Evolutionary conservation across 306 rosid genomes (phyloP).

Genomic region (Cicer bijugum): DNA sequence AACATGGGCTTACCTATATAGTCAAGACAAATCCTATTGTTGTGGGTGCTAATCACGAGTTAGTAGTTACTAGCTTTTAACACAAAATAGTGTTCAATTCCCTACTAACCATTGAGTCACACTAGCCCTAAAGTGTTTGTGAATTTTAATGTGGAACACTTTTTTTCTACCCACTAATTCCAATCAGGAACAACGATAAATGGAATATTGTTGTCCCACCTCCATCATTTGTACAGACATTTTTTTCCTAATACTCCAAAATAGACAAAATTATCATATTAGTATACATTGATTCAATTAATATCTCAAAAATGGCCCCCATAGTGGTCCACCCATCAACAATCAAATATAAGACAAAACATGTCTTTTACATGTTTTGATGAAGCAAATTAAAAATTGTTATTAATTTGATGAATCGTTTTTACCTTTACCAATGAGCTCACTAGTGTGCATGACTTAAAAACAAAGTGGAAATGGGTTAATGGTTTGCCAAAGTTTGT

Average conservation of each 20-base stretch:
- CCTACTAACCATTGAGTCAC: neutral
- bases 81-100: neutral
- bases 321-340: too few relatives aligned
- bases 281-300: neutral
- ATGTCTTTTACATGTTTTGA: too few relatives aligned
- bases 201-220: neutral
- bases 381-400: too few relatives aligned
- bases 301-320: too few relatives aligned
- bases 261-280: neutral
- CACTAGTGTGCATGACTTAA: neutral
- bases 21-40: neutral
- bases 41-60: neutral
- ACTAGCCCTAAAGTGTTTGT: too few relatives aligned
- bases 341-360: neutral
- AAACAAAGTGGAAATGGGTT: too few relatives aligned
- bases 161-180: neutral
- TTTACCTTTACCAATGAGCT: neutral
- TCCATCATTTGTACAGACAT: neutral
- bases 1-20: neutral
- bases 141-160: too few relatives aligned
- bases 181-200: neutral
- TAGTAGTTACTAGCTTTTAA: neutral
- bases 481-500: too few relatives aligned
- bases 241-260: neutral
- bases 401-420: too few relatives aligned